Conservation (phyloP, 257 asterid genomes). For the Solanum pinnatisectum region DNA sequence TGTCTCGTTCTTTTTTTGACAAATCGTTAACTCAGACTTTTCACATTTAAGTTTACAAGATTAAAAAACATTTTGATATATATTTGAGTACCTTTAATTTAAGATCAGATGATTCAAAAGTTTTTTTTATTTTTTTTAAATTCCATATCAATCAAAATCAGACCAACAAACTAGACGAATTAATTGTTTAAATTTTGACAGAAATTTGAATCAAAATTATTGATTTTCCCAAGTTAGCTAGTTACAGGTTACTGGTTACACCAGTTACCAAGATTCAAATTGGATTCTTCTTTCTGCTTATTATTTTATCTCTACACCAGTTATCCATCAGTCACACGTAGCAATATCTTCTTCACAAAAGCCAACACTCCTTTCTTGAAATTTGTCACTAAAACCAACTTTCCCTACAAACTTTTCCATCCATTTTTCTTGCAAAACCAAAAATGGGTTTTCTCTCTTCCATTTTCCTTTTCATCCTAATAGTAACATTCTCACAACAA, state of each 20-base stretch:
- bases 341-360: neutral
- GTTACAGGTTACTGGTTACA: neutral
- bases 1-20: no score
- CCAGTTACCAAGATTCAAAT: conserved; percentile 1
- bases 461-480: conserved; percentile 16
- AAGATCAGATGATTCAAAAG: no score
- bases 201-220: neutral
- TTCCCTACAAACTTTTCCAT: neutral
- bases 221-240: neutral
- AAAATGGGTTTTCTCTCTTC: conserved; percentile 30
- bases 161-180: neutral
- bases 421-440: conserved; percentile 7
- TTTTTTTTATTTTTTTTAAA: no score
- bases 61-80: no score
- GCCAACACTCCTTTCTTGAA: neutral
- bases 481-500: conserved; percentile 12
- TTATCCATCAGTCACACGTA: neutral
- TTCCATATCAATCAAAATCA: neutral
- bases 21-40: no score
- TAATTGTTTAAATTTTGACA: neutral
- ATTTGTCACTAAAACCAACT: neutral
- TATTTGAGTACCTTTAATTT: no score
- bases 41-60: no score
- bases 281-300: neutral
- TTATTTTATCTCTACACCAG: neutral